These are phyloP conservation scores for Leccinum sublutescens DNA, from an alignment of 768 basidiomycete species.

Conservation along the genomic window DNA sequence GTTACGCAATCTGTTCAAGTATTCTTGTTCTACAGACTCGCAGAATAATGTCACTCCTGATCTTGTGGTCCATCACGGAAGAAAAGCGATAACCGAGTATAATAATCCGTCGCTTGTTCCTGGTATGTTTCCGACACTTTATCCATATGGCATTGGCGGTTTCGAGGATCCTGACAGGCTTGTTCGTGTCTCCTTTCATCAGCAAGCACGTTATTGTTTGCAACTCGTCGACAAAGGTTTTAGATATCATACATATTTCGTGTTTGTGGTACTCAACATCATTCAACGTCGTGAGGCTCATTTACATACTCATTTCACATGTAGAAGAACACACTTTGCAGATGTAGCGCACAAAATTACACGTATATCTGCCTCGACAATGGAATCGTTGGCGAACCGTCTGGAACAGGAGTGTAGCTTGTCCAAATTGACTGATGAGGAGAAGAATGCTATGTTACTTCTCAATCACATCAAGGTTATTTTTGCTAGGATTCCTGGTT, in stretches of 20 bases:
- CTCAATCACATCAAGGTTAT: constrained; percentile 31
- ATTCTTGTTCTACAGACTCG: not conserved
- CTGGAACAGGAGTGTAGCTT: not conserved
- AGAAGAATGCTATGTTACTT: constrained; percentile 17
- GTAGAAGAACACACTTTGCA: not conserved
- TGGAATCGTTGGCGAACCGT: not conserved
- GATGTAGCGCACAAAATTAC: not conserved
- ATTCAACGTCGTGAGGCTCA: not conserved
- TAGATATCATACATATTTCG: not conserved
- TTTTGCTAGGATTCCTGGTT: constrained; percentile 32
- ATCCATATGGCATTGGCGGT: constrained; percentile 31
- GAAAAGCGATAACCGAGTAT: constrained; percentile 28
- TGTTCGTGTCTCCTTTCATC: not conserved
- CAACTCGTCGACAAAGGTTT: not conserved
- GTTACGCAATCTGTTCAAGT: constrained; percentile 19
- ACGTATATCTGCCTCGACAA: too few relatives aligned
- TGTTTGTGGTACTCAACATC: not conserved
- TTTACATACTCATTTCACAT: not conserved
- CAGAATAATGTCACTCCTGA: constrained; percentile 13
- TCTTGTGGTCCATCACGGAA: constrained; percentile 21
- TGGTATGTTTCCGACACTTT: constrained; percentile 29
- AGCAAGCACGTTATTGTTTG: not conserved
- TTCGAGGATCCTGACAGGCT: constrained; percentile 21
- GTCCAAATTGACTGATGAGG: not conserved
- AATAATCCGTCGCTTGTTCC: constrained; percentile 32